Evolutionary conservation across 306 rosid species (phyloP).

Genomic region (Castanospermum australe): DNA sequence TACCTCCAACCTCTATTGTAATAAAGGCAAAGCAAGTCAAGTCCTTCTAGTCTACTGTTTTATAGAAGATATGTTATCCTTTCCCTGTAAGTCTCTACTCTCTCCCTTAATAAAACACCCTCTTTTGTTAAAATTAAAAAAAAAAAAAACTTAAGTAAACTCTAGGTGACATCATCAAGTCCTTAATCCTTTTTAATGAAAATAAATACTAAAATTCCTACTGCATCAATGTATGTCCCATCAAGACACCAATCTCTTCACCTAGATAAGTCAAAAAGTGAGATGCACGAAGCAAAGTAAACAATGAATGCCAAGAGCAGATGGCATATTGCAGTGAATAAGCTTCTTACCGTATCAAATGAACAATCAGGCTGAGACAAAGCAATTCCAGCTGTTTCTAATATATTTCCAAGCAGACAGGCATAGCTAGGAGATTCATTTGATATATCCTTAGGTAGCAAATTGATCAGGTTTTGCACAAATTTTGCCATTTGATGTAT

Average conservation of each 20-base stretch:
- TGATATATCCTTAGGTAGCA: conserved; percentile 75
- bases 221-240: not conserved
- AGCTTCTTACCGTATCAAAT: conserved; percentile 72
- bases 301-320: not conserved
- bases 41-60: not conserved
- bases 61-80: not conserved
- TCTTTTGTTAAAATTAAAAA: too few species aligned
- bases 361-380: conserved; percentile 80
- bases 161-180: not conserved
- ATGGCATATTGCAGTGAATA: conserved; percentile 18
- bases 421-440: conserved; percentile 83
- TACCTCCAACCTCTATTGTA: not conserved
- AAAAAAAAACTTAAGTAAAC: too few species aligned
- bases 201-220: not conserved
- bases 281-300: conserved; percentile 14
- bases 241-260: not conserved
- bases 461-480: conserved; percentile 59
- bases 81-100: not conserved
- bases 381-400: conserved; percentile 78
- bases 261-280: not conserved
- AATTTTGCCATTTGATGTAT: conserved; percentile 75
- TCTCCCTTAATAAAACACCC: not conserved
- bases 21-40: not conserved
- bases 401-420: conserved; percentile 91
- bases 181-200: not conserved